Percentiles rank a stretch among this genome's conserved stretches.
phyloP scores from a whole-genome alignment of 2,329 filamentous ascomycete species.

The Raffaelea albimanens region DNA sequence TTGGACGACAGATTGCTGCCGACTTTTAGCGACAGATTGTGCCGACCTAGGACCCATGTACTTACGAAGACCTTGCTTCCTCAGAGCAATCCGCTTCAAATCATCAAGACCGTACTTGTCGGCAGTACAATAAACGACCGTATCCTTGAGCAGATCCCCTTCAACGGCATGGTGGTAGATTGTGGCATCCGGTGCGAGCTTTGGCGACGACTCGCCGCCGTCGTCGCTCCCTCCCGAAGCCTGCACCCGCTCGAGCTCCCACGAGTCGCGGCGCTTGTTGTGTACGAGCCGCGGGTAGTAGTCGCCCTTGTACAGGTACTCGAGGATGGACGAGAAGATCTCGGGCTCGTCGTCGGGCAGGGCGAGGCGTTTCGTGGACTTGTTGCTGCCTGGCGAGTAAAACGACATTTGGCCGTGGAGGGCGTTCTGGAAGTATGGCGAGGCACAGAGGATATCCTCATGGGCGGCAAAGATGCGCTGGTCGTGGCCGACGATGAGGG shows the following conservation, averaged over 20 bases:
- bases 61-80: slow-evolving; percentile 79
- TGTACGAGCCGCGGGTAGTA: slow-evolving; percentile 78
- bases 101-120: slow-evolving; percentile 76
- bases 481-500: slow-evolving; percentile 69
- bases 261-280: slow-evolving; percentile 71
- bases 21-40: background rate
- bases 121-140: slow-evolving; percentile 82
- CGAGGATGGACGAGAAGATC: slow-evolving; percentile 81
- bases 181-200: slow-evolving; percentile 43
- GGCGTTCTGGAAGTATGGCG: slow-evolving; percentile 66
- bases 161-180: slow-evolving; percentile 58
- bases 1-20: too few relatives aligned
- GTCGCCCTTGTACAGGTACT: slow-evolving; percentile 90
- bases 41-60: background rate
- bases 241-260: slow-evolving; percentile 62
- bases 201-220: slow-evolving; percentile 14
- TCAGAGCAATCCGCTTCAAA: slow-evolving; percentile 72
- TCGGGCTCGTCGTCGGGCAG: slow-evolving; percentile 82
- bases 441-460: slow-evolving; percentile 70
- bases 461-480: slow-evolving; percentile 86
- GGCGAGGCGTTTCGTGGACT: slow-evolving; percentile 54
- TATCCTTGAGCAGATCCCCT: slow-evolving; percentile 72
- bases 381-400: slow-evolving; percentile 1
- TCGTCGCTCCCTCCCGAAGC: slow-evolving; percentile 33
- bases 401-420: slow-evolving; percentile 52